Percentiles rank a stretch among this genome's conserved stretches.
phyloP scores from a whole-genome alignment of 116 monocot genomes.

The Zostera marina region DNA sequence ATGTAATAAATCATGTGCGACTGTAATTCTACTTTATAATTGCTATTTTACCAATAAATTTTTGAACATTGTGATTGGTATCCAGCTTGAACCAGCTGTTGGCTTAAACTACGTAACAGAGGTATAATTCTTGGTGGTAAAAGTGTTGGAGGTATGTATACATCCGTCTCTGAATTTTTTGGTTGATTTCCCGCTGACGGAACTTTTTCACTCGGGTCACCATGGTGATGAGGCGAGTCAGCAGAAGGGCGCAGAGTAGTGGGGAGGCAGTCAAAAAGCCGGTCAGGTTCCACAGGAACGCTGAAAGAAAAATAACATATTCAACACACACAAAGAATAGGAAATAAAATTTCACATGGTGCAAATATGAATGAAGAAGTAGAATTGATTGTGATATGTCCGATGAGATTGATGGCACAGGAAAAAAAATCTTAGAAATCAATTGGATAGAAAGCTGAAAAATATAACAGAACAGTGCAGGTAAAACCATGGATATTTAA shows the following conservation, averaged over 20 bases:
- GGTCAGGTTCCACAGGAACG: constrained; percentile 67
- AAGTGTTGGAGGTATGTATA: constrained; percentile 64
- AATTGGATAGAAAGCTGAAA: too few relatives aligned
- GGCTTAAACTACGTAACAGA: constrained; percentile 55
- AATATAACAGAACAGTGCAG: too few relatives aligned
- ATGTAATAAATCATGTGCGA: too few relatives aligned
- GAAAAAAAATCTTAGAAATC: too few relatives aligned
- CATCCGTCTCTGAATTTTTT: constrained; percentile 34
- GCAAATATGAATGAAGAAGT: neutral
- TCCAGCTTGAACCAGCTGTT: constrained; percentile 71
- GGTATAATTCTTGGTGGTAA: constrained; percentile 73
- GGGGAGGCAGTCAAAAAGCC: constrained; percentile 66
- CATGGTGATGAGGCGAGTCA: constrained; percentile 25
- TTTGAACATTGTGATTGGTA: constrained; percentile 53
- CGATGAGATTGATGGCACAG: too few relatives aligned
- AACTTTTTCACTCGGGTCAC: constrained; percentile 21
- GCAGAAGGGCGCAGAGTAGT: constrained; percentile 42
- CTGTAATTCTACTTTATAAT: too few relatives aligned
- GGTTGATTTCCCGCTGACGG: constrained; percentile 15
- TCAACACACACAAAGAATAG: neutral
- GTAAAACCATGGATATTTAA: too few relatives aligned
- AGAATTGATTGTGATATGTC: too few relatives aligned
- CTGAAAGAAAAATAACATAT: constrained; percentile 24
- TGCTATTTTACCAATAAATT: constrained; percentile 43
- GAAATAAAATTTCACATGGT: neutral